phyloP scores from a whole-genome alignment of 2,329 filamentous ascomycete species.

The Boeremia lycopersici region DNA sequence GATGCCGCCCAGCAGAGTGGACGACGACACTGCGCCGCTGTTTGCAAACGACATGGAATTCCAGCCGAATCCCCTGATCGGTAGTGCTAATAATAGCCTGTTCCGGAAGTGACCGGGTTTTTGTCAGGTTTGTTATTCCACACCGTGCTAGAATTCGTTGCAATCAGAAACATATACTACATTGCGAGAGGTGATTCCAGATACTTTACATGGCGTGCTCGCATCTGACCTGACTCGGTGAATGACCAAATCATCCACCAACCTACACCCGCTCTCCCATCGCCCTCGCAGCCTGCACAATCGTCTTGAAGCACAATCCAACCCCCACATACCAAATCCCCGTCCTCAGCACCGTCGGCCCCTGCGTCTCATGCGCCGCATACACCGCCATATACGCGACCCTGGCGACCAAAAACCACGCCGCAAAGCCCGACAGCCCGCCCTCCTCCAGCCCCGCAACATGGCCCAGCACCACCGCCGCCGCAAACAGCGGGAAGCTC shows the following conservation, averaged over 20 bases:
- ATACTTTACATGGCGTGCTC: neutral
- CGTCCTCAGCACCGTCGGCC: slow-evolving; percentile 24
- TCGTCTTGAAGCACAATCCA: slow-evolving; percentile 29
- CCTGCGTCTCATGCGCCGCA: slow-evolving; percentile 34
- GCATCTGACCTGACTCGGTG: too few relatives aligned
- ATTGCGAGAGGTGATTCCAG: neutral
- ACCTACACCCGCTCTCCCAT: slow-evolving; percentile 16
- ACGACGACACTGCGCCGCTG: slow-evolving; percentile 49
- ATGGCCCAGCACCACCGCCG: slow-evolving; percentile 52
- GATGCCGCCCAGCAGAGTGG: slow-evolving; percentile 50
- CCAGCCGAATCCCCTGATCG: slow-evolving; percentile 56
- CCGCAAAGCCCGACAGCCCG: slow-evolving; percentile 46
- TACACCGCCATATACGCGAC: slow-evolving; percentile 49
- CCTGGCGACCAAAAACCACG: slow-evolving; percentile 45
- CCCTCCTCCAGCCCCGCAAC: slow-evolving; percentile 46
- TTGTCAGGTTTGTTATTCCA: neutral
- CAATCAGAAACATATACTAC: neutral
- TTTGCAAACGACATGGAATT: slow-evolving; percentile 51
- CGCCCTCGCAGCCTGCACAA: slow-evolving; percentile 31
- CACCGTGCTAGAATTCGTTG: neutral
- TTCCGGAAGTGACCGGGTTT: slow-evolving; percentile 19
- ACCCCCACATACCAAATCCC: slow-evolving; percentile 27
- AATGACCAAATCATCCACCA: neutral
- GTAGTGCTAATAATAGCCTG: slow-evolving; percentile 25
- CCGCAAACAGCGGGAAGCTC: slow-evolving; percentile 53